Conservation (phyloP, 305 asterid species). For the Fraxinus albicans region DNA sequence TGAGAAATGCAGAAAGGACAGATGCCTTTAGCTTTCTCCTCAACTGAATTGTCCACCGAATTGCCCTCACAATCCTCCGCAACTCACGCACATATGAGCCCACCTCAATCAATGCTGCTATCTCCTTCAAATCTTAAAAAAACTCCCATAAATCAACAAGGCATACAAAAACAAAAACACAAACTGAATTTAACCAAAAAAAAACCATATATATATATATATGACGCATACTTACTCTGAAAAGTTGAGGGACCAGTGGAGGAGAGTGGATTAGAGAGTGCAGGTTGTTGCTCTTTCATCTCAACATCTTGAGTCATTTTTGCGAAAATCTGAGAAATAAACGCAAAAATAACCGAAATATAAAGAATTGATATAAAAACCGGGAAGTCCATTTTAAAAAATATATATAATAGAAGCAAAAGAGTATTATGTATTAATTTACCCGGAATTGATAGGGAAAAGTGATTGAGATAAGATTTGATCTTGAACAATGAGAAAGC, state of each 20-base stretch:
- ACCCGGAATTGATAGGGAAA: constrained; percentile 19
- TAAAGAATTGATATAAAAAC: constrained; percentile 26
- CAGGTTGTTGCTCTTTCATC: constrained; percentile 74
- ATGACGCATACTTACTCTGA: constrained; percentile 43
- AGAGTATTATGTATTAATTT: background rate
- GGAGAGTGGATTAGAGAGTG: constrained; percentile 44
- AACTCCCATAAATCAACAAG: constrained; percentile 14
- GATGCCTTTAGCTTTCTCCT: constrained; percentile 72
- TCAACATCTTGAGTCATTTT: constrained; percentile 84
- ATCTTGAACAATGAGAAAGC: constrained; percentile 24
- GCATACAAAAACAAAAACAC: background rate
- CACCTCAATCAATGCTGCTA: constrained; percentile 70
- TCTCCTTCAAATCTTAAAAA: constrained; percentile 67
- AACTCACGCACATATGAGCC: constrained; percentile 83
- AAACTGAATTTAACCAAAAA: background rate
- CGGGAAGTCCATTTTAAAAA: constrained; percentile 17
- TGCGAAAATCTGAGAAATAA: constrained; percentile 40
- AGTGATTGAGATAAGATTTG: constrained; percentile 5
- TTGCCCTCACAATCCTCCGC: constrained; percentile 72
- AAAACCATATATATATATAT: background rate
- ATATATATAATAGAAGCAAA: background rate
- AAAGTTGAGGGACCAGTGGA: constrained; percentile 50
- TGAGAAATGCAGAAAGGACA: constrained; percentile 60
- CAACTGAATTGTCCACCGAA: constrained; percentile 73
- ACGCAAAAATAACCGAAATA: constrained; percentile 25